Base-by-base conservation (phyloP, 106 monocot species). In the Acorus gramineus region DNA sequence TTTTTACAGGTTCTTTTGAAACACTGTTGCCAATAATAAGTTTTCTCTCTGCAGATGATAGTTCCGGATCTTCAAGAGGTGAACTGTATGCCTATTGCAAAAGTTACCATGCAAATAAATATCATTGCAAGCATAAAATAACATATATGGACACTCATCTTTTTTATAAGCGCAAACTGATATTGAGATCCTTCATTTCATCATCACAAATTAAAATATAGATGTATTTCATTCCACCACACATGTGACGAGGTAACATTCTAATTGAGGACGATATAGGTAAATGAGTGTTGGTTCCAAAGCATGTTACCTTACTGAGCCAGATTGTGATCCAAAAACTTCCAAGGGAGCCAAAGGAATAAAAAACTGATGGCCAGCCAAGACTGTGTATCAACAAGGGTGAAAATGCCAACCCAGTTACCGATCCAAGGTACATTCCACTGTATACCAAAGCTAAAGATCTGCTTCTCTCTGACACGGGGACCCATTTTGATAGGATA, bases 401-500 rank as follows among this genome's bases (percentile, higher is more conserved):
- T 47, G 93, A 93, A 71, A 88, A 93, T 2, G 89, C 93, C 10
- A 93, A 63, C 43, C 93, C 93, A 54, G 85, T 89, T 11, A 89
- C 93, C 49, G 93, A 93, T 47, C 93, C 93, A 61, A 93, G 88
- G 71, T 88, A 86, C 89, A 89, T 93, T 53, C 93, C 93, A 65
- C 89, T 93, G 53, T 93, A 93, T 14, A 93, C 93, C 42, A 93
- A 59, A 55, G 93, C 89, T 51, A 93, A 66, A 43, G 93, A 80
- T 69, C 93, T 77, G 74, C 93, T 93, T 73, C 93, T 78, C 69
- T 93, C 93, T 50, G 80, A 64, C n/a, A 88, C 80, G 6, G 93
- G 93, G 45, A 93, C 62, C 93, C 93, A 93, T 71, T 85, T 88
- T 9, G 93, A 93, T 8, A 93, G 76, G 64, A 93, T 93, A 63